Evolutionary conservation across 1,284 basidiomycete genomes (phyloP).

Genomic region (Psilocybe mexicana): DNA sequence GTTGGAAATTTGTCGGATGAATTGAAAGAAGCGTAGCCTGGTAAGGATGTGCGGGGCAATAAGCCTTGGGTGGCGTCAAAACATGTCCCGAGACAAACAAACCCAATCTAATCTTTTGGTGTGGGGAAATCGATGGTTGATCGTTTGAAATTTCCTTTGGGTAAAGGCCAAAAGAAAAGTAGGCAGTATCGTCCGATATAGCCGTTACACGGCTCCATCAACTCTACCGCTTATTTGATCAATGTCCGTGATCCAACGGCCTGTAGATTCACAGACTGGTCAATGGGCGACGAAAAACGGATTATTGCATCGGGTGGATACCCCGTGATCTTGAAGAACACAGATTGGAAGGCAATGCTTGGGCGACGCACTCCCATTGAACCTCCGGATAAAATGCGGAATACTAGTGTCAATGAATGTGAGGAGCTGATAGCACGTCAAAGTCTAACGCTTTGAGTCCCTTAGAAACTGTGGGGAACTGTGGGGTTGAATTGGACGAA

Average conservation of each 20-base stretch:
- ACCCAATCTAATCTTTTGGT: constrained; percentile 1
- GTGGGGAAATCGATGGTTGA: constrained; percentile 15
- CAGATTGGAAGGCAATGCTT: background rate
- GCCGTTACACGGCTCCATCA: background rate
- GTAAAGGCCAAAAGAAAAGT: constrained; percentile 5
- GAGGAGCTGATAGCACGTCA: background rate
- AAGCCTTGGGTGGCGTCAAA: constrained; percentile 2
- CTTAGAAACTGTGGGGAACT: background rate
- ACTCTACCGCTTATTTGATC: background rate
- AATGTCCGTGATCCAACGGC: constrained; percentile 16
- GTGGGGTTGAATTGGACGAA: background rate
- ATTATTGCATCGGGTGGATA: constrained; percentile 13
- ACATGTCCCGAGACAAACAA: constrained; percentile 1
- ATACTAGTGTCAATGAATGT: background rate
- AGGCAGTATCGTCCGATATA: constrained; percentile 2
- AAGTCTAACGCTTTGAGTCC: background rate
- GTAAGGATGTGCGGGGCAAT: constrained; percentile 14
- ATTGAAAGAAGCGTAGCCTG: background rate
- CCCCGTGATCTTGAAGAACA: constrained; percentile 8
- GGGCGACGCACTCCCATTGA: constrained; percentile 4
- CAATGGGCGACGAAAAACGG: constrained; percentile 2
- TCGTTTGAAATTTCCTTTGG: constrained; percentile 9
- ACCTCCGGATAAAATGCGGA: constrained; percentile 18
- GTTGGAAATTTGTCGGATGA: constrained; percentile 14
- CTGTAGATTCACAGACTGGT: background rate